Evolutionary conservation across 306 rosid genomes (phyloP).

Genomic region (Crotalaria pallida): DNA sequence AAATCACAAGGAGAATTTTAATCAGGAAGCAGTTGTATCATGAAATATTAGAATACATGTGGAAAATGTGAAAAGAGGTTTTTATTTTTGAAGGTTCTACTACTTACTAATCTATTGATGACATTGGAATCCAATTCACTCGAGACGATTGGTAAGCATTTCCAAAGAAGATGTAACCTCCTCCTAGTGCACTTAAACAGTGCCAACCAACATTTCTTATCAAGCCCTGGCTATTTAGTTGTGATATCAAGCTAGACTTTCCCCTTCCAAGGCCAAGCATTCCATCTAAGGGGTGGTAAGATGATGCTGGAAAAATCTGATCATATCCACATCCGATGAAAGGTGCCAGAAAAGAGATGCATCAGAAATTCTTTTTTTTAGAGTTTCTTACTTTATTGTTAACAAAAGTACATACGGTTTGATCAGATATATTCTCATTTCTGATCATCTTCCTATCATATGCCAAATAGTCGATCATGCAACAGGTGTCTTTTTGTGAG

Average conservation of each 20-base stretch:
- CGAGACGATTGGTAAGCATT: conserved; percentile 56
- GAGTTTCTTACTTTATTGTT: neutral
- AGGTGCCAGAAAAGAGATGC: neutral
- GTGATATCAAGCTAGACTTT: conserved; percentile 70
- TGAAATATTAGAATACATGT: neutral
- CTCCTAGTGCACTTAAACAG: conserved; percentile 76
- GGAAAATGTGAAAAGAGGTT: conserved; percentile 1
- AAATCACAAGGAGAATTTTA: conserved; percentile 19
- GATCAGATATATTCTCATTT: neutral
- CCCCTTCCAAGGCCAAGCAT: conserved; percentile 89
- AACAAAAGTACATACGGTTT: neutral
- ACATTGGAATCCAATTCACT: conserved; percentile 63
- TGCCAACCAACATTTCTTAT: conserved; percentile 68
- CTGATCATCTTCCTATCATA: neutral
- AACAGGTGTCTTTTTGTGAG: neutral
- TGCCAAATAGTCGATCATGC: neutral
- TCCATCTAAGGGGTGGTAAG: conserved; percentile 74
- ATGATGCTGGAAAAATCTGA: conserved; percentile 54
- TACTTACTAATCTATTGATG: conserved; percentile 51
- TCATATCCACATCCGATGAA: conserved; percentile 81
- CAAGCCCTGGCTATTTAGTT: conserved; percentile 61
- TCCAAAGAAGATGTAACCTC: conserved; percentile 86
- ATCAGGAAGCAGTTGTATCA: neutral
- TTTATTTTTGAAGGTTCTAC: conserved; percentile 16
- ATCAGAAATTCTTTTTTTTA: neutral